These are phyloP conservation scores for Rhizoclosmatium sp. DNA, from an alignment of 192 early-diverging fungal species.

Conservation along the genomic window DNA sequence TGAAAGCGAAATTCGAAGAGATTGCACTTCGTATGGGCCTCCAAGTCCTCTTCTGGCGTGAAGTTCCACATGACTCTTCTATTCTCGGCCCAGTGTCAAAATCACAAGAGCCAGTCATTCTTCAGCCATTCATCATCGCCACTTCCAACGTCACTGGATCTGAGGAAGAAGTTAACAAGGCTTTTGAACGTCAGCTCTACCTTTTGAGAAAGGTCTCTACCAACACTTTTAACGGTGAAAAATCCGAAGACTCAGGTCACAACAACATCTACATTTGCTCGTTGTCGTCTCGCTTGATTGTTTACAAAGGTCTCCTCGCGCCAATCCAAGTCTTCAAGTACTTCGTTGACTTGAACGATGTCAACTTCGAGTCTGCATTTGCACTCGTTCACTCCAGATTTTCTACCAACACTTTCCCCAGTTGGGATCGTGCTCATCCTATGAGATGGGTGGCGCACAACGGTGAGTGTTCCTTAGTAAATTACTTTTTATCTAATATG, in stretches of 20 bases:
- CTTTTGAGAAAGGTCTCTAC: constrained; percentile 89
- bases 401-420: constrained; percentile 99
- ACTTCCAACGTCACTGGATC: constrained; percentile 16
- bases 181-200: constrained; percentile 88
- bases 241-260: constrained; percentile 48
- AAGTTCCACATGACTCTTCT: constrained; percentile 81
- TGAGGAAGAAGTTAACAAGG: constrained; percentile 24
- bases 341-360: constrained; percentile 88
- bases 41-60: constrained; percentile 86
- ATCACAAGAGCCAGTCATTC: constrained; percentile 89
- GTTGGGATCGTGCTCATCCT: constrained; percentile 99
- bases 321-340: constrained; percentile 95
- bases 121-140: constrained; percentile 85
- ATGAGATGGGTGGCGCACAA: constrained; percentile 99
- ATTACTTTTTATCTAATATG: constrained; percentile 11
- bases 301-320: constrained; percentile 97
- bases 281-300: constrained; percentile 89
- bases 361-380: constrained; percentile 88
- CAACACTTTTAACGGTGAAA: constrained; percentile 60
- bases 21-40: constrained; percentile 80
- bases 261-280: constrained; percentile 99
- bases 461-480: constrained; percentile 59
- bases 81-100: constrained; percentile 90
- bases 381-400: constrained; percentile 97
- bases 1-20: constrained; percentile 51